Base-by-base conservation (phyloP, 2,329 filamentous ascomycete species). In the Penicillium sp. region DNA sequence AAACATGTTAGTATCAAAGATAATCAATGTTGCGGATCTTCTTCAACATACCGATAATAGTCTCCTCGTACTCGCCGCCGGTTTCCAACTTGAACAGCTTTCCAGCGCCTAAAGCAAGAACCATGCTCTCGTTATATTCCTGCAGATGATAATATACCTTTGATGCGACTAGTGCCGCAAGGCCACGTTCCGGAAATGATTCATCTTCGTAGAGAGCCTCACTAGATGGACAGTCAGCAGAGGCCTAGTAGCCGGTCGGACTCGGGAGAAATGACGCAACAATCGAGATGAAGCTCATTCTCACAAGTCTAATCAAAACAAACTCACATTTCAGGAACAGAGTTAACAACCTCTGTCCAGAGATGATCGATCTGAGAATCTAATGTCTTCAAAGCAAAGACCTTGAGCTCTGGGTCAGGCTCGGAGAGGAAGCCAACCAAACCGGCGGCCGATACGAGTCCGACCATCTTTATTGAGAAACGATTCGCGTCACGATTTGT, bases 141-240 rank as follows among this genome's bases (percentile, higher is more conserved):
- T 97, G 92, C 52, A 99, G 87, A 74, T 99, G 94, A 74, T 97
- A 99, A 81, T 97, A 99, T 66, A 97, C 92, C 83, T 99, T 99
- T 67, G 94, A 90, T 43, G 96, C 89, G 53, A 99, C 92, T 49
- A 99, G 84, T 53, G 94, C 94, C 54, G 94, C 94, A 55, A 99
- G 87, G 75, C 94, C 90, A 70, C 93, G 91, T 76, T 99, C 90
- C 48, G 92, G 90, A 71, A 99, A 99, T 59, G 85, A 84, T 70
- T 96, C 91, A 79, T 99, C 93, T 83, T 99, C 94, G 78, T 96
- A 99, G 50, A 99, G 86, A 54, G 91, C 91, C 84, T 99, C 94
- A 79, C 93, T 97, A 72, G 60, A 58, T 55, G 25, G 23, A 50
- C 39, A 38, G 31, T 63, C 34, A 48, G 64, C 63, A 60, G 60